A percentile compares a stretch with the other conserved stretches of the same genome.
Conservation (phyloP, 768 basidiomycete genomes). For the Mycena vulgaris region DNA sequence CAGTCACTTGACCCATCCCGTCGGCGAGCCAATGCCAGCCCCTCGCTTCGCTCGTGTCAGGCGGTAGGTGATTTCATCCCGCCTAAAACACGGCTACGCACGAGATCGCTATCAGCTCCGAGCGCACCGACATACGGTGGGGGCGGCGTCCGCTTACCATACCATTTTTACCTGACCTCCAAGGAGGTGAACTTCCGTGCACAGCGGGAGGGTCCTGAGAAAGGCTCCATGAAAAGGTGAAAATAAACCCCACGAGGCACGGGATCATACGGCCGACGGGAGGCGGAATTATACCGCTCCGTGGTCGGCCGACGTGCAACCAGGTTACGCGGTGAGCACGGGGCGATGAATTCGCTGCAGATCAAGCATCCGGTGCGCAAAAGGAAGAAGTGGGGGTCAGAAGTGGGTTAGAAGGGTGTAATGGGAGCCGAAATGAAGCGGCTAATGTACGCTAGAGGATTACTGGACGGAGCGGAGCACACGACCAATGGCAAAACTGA, state of each 20-base stretch:
- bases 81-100: too few relatives aligned
- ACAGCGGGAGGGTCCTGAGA: neutral
- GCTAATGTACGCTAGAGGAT: neutral
- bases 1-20: too few relatives aligned
- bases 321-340: neutral
- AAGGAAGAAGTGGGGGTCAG: neutral
- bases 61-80: too few relatives aligned
- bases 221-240: neutral
- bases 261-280: neutral
- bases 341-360: neutral
- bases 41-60: too few relatives aligned
- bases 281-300: neutral
- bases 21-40: too few relatives aligned
- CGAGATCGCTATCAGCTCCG: too few relatives aligned
- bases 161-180: too few relatives aligned
- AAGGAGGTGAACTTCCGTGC: neutral
- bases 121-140: too few relatives aligned
- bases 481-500: constrained; percentile 2
- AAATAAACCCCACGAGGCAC: neutral
- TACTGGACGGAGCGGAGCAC: neutral
- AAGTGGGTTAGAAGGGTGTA: neutral
- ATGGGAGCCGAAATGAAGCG: neutral
- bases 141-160: too few relatives aligned
- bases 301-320: neutral
- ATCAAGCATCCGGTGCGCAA: neutral